Conservation (phyloP, 176 grass and related monocot species). For the Hordeum marinum region DNA sequence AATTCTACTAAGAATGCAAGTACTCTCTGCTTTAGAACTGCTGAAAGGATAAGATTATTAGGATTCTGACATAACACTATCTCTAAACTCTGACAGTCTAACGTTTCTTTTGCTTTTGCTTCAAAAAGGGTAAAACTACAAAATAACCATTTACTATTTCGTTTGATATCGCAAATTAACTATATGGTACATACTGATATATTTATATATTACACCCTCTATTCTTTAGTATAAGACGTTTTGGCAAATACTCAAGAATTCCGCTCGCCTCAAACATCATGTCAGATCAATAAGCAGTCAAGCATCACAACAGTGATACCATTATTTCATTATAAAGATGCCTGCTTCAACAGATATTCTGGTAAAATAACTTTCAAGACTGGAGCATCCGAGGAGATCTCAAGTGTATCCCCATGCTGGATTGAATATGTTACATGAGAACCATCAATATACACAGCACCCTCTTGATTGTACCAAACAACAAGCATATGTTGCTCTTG, state of each 20-base stretch:
- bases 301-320: background rate
- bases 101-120: slow-evolving; percentile 1
- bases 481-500: slow-evolving; percentile 41
- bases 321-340: slow-evolving; percentile 30
- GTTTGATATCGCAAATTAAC: slow-evolving; percentile 8
- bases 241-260: background rate
- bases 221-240: too few species aligned
- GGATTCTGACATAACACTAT: background rate
- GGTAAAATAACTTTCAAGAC: slow-evolving; percentile 78
- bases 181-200: background rate
- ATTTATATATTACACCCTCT: background rate
- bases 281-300: slow-evolving; percentile 9
- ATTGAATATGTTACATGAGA: slow-evolving; percentile 67
- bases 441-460: slow-evolving; percentile 77
- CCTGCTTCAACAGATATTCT: slow-evolving; percentile 37
- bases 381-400: slow-evolving; percentile 65
- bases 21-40: background rate
- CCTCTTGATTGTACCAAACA: slow-evolving; percentile 77
- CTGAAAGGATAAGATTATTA: background rate
- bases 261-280: slow-evolving; percentile 2
- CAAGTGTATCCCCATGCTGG: slow-evolving; percentile 70
- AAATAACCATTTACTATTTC: background rate
- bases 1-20: background rate
- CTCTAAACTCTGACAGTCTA: background rate
- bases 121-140: background rate